Base-by-base conservation (phyloP, 2,329 filamentous ascomycete genomes). In the Alternaria novae-zelandiae region DNA sequence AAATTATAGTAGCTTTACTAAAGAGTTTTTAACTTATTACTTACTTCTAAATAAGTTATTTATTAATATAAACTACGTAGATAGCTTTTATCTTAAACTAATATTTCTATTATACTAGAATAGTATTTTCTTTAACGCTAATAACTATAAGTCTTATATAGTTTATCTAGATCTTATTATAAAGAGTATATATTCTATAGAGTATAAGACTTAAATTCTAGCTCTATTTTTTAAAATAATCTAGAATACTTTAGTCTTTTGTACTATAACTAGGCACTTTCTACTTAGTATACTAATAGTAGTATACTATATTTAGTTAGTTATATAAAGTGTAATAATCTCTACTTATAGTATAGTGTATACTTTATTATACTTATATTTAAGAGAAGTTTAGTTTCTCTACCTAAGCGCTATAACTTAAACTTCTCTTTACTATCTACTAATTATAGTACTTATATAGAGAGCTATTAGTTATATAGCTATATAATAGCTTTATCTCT, bases 141-240 rank as follows among this genome's bases (percentile, higher is more conserved):
- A 68, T 0, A 83, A 89, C 72, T 86, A 89, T 80, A 83, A 83
- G 66, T 84, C 83, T 30, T 88, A 97, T 77, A 86, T 97, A 65
- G 91, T 90, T 5, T 97, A 94, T 78, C 93, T 93, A 1, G 86
- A 88, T 70, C 83, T 90, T 12, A 90, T 96, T 72, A 92, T 92
- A 82, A 88, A 88, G 67, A 94, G 94, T 30, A 83, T 83, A 41
- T 97, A 94, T 80, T 93, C 94, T 0, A 76, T 86, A 2, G 89
- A 32, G 85, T 94, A 88, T 75, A 86, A 89, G 12, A 85, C 85
- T 17, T 90, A 91, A 60, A 79, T 96, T 23, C 89, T 91, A 3
- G 90, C 90, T 65, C 85, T 97, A 51, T 90, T 97, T 79, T 97
- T 86, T 78, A 93, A 97, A 83, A 93, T 90, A 32, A 96, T 97